phyloP scores from a whole-genome alignment of 768 basidiomycete genomes.

The Xerocomus spinulosus region DNA sequence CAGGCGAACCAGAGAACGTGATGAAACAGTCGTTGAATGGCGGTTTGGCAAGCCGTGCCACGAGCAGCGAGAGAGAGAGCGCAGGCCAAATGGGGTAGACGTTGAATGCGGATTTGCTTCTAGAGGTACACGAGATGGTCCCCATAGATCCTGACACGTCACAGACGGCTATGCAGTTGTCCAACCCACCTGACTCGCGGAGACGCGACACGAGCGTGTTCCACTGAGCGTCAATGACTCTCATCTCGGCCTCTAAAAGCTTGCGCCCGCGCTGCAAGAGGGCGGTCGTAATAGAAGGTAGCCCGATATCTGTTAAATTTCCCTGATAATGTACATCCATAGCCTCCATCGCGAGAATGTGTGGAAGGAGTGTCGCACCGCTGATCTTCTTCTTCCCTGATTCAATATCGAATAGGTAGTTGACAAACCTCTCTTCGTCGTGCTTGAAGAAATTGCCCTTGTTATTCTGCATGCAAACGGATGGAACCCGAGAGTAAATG shows the following conservation, averaged over 20 bases:
- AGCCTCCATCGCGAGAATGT: slow-evolving; percentile 49
- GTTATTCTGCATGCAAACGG: slow-evolving; percentile 59
- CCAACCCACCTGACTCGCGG: slow-evolving; percentile 50
- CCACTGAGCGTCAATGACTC: slow-evolving; percentile 66
- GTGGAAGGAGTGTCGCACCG: slow-evolving; percentile 65
- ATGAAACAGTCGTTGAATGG: slow-evolving; percentile 67
- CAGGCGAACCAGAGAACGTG: slow-evolving; percentile 55
- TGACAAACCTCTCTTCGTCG: slow-evolving; percentile 54
- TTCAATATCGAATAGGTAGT: slow-evolving; percentile 55
- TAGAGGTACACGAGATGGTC: neutral
- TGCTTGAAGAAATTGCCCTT: slow-evolving; percentile 50
- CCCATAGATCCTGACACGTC: slow-evolving; percentile 79
- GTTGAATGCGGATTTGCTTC: slow-evolving; percentile 6
- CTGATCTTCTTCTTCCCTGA: slow-evolving; percentile 51
- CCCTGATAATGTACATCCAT: neutral
- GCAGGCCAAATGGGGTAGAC: slow-evolving; percentile 54
- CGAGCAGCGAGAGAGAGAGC: slow-evolving; percentile 59
- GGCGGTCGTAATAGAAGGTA: slow-evolving; percentile 6
- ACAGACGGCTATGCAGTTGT: slow-evolving; percentile 62
- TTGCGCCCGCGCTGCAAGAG: slow-evolving; percentile 27
- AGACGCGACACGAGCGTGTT: slow-evolving; percentile 50
- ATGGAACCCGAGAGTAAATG: slow-evolving; percentile 53
- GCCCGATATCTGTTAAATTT: neutral
- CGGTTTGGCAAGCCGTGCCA: slow-evolving; percentile 56
- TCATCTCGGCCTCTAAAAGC: slow-evolving; percentile 32